Evolutionary conservation across 345 rosid species (phyloP), one percentile per base, ranked within the genome.

Genomic region (Erucastrum elatum): DNA sequence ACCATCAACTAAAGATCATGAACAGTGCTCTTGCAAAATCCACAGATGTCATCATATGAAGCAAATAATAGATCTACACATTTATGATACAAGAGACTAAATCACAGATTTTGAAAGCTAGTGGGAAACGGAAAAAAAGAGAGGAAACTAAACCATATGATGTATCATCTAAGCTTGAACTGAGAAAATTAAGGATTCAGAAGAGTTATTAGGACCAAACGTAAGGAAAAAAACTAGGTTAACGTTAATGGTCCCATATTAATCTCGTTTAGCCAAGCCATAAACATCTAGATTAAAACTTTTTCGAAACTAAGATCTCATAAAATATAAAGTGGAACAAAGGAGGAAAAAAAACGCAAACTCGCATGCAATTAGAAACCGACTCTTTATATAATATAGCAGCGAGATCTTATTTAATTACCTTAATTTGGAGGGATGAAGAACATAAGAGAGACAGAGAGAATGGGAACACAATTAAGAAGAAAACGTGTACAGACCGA

Each of bases 201-300:
- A 76, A 81, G 66, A 74, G 75, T 68, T 33, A 77, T 68, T 33
- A 77, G 88, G 89, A 85, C 86, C 87, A 88, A 72, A 73, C 88
- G 21, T 86, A 83, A 16, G 68, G 21, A 21, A 33, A 41, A 49
- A 29, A 75, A 79, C 69, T 75, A 72, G 68, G 77, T 76, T 75
- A 84, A 83, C 84, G 84, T 76, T 81, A 86, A 85, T 86, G 88
- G 88, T 84, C 85, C 85, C 89, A 81, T 86, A 74, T 76, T 74
- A 81, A 69, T 74, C 84, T 58, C 80, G 72, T 65, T 81, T 88
- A 87, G 84, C 74, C 80, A 81, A 87, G 87, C 89, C 79, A 75
- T 74, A 55, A 74, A 71, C 74, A 68, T 72, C 46, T 64, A 75
- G 76, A 80, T 80, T 80, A 70, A 59, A 65, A 80, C 72, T 75